These are phyloP conservation scores for Drosera spatulata DNA, from an alignment of 179 eudicot species.

Conservation along the genomic window DNA sequence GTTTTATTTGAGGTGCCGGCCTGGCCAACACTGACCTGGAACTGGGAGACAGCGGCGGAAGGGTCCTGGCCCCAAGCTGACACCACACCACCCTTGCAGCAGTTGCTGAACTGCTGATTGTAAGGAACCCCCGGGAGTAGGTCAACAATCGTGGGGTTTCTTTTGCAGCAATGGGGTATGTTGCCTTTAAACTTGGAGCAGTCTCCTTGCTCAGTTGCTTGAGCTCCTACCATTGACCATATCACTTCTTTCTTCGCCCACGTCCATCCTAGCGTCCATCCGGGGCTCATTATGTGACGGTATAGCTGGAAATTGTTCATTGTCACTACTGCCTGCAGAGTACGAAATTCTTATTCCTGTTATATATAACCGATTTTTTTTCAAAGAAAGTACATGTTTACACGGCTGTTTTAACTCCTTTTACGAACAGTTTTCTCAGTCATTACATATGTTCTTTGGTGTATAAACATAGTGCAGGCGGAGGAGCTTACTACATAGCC, in stretches of 20 bases:
- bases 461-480: no score
- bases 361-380: background rate
- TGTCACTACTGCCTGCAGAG: constrained; percentile 40
- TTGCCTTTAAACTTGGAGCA: constrained; percentile 70
- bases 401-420: no score
- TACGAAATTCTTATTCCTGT: background rate
- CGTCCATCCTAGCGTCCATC: constrained; percentile 67
- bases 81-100: constrained; percentile 63
- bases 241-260: constrained; percentile 77
- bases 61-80: constrained; percentile 73
- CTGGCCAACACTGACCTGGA: constrained; percentile 55
- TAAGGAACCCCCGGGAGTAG: constrained; percentile 58
- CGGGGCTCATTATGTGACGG: constrained; percentile 52
- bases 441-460: no score
- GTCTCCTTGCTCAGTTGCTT: constrained; percentile 69
- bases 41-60: constrained; percentile 32
- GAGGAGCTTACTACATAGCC: constrained; percentile 56
- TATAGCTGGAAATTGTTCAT: constrained; percentile 63
- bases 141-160: constrained; percentile 51
- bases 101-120: constrained; percentile 51
- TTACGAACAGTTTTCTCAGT: no score
- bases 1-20: constrained; percentile 65
- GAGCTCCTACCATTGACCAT: constrained; percentile 61
- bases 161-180: constrained; percentile 62
- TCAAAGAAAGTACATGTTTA: no score